Base-by-base conservation (phyloP, 768 basidiomycete genomes). In the Mycena sanguinolenta region DNA sequence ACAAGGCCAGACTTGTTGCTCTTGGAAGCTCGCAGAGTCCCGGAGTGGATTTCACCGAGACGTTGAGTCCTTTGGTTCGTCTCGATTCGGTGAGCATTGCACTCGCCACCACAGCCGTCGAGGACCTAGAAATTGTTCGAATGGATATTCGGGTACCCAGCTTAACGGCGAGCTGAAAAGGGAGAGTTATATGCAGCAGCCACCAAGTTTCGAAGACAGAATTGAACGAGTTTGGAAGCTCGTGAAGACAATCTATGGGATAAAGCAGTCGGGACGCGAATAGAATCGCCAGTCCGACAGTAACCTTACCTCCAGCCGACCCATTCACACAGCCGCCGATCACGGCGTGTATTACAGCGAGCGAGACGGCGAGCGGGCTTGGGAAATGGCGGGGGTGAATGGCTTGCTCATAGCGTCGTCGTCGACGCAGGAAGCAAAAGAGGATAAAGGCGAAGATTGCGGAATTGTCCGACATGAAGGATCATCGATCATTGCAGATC, bases 201-300 rank as follows among this genome's bases (percentile, higher is more conserved):
- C 69, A 36, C 58, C 63, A 23, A 58, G 63, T 52, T 70, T 44
- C 28, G 63, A 64, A 0, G 59, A 70, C n/a, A 58, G 63, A 46
- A 54, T 63, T 4, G 63, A 58, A 30, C 58, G 63, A 12, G 69
- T 70, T 28, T 61, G 49, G 36, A 39, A 30, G 17, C 14, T 70
- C 8, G 7, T 34, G 17, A 65, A 65, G 28, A 60, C 63, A 16
- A 30, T 70, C 6, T 70, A 70, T 30, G 69, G 69, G 28, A 30
- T 70, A 12, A 59, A 60, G 34, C 69, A 70, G 44, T 64, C 69
- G 28, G 63, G 69, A 6, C 63, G 63, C 1, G 69, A 78, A 58
- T 84, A 79, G 80, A 77, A 83, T 57, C 36, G 74, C 7, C 57
- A 79, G 52, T 57, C 83, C 4, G 59, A 74, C 30, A 12, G 55